These are phyloP conservation scores for Phaseolus coccineus DNA, from an alignment of 331 rosid genomes.

Conservation along the genomic window DNA sequence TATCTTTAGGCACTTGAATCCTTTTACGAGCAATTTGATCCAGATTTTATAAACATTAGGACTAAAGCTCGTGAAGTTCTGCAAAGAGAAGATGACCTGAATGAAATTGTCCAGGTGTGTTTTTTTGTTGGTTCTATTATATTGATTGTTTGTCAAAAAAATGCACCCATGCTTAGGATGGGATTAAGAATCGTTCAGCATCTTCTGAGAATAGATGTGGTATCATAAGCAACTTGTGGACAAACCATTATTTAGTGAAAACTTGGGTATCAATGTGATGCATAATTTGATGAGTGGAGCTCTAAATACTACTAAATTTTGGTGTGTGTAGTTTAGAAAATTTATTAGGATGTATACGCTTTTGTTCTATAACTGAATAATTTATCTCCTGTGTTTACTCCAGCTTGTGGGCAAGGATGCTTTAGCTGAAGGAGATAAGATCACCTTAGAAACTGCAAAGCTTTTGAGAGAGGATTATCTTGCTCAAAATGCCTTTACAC, in stretches of 20 bases:
- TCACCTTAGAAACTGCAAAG: conserved; percentile 96
- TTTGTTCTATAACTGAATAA: conserved; percentile 19
- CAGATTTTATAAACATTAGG: conserved; percentile 96
- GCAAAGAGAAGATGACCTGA: conserved; percentile 98
- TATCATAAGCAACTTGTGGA: conserved; percentile 28
- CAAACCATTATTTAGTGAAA: conserved; percentile 20
- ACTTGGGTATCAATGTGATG: conserved; percentile 22
- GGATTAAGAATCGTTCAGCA: conserved; percentile 39
- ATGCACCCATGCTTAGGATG: not conserved
- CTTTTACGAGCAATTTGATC: conserved; percentile 94
- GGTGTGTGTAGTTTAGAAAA: conserved; percentile 36
- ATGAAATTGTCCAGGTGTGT: conserved; percentile 96
- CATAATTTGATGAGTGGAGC: conserved; percentile 36
- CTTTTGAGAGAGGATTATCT: conserved; percentile 99
- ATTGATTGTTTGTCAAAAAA: conserved; percentile 34
- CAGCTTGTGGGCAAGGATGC: conserved; percentile 99
- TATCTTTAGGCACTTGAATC: conserved; percentile 84
- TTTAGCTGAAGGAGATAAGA: conserved; percentile 96
- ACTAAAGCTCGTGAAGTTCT: conserved; percentile 97
- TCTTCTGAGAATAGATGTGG: conserved; percentile 22
- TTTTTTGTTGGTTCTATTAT: conserved; percentile 1
- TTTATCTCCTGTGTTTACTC: conserved; percentile 38
- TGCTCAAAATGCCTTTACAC: conserved; percentile 99
- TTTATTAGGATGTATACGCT: conserved; percentile 4
- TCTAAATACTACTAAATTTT: conserved; percentile 23